Conservation (phyloP, 345 rosid genomes). For the Trapa bicornis region DNA sequence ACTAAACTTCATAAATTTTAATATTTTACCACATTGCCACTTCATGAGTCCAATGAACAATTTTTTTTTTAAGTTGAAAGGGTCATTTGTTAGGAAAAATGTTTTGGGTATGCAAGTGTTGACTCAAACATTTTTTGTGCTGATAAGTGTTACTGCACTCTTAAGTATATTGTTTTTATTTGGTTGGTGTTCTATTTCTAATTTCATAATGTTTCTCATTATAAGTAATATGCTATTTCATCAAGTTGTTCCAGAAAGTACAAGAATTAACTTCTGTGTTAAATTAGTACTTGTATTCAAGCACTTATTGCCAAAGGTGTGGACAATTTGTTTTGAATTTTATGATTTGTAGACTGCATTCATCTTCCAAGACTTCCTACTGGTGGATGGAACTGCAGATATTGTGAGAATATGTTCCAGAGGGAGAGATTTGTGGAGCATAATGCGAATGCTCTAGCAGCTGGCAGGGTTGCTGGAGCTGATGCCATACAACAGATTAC, state of each 20-base stretch:
- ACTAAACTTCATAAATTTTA: too few species aligned
- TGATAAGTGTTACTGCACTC: too few species aligned
- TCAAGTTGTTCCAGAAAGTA: not conserved
- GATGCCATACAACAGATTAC: conserved; percentile 86
- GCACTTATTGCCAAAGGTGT: not conserved
- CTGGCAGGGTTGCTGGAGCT: conserved; percentile 79
- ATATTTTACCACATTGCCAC: too few species aligned
- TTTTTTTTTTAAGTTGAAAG: too few species aligned
- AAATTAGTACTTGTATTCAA: not conserved
- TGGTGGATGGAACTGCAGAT: conserved; percentile 77
- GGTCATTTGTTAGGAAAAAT: too few species aligned
- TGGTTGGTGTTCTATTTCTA: not conserved
- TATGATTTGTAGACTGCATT: conserved; percentile 36
- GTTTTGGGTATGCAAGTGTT: too few species aligned
- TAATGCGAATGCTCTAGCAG: conserved; percentile 76
- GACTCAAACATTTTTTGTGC: too few species aligned
- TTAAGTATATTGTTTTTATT: not conserved
- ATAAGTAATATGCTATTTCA: not conserved
- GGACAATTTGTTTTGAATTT: conserved; percentile 1
- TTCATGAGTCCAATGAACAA: too few species aligned
- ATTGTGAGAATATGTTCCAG: conserved; percentile 46
- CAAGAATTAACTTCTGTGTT: not conserved
- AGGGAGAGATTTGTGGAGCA: conserved; percentile 59
- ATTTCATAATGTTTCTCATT: not conserved
- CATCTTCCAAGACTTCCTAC: conserved; percentile 39